phyloP scores from a whole-genome alignment of 208 protist species.

The Lotmaria passim region DNA sequence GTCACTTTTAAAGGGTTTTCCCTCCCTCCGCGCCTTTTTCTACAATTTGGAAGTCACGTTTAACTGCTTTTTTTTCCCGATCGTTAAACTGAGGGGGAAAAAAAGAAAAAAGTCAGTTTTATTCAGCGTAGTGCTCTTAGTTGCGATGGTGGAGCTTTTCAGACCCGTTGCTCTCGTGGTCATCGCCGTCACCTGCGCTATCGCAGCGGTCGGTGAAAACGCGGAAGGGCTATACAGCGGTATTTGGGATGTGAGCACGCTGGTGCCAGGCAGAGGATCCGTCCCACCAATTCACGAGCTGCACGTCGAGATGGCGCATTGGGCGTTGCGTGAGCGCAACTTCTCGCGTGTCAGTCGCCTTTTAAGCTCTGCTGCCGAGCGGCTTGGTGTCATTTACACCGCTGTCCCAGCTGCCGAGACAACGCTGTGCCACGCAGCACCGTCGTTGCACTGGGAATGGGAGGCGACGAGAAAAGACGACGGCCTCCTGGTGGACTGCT shows the following conservation, averaged over 20 bases:
- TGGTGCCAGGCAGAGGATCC: conserved; percentile 29
- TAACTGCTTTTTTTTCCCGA: background rate
- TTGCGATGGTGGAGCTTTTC: background rate
- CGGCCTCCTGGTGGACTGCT: conserved; percentile 1
- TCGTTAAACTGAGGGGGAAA: too few species aligned
- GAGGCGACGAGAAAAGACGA: background rate
- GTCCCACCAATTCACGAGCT: conserved; percentile 26
- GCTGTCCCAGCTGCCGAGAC: conserved; percentile 17
- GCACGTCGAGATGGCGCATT: conserved; percentile 2
- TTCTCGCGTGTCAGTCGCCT: background rate
- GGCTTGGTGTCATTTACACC: conserved; percentile 22
- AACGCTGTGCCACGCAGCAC: conserved; percentile 17
- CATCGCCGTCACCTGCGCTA: background rate
- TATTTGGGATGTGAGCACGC: conserved; percentile 33
- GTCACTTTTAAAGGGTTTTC: too few species aligned
- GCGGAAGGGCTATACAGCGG: conserved; percentile 5
- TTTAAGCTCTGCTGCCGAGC: conserved; percentile 8
- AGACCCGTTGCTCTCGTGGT: background rate
- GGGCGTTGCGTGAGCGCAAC: conserved; percentile 12
- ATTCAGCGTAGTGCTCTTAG: background rate
- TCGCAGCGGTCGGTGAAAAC: background rate
- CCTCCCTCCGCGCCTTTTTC: too few species aligned
- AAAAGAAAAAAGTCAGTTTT: background rate
- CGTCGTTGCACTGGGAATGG: conserved; percentile 4
- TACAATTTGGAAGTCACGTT: too few species aligned